Conservation (phyloP, 1,284 basidiomycete species). For the Cutaneotrichosporon mucoides region DNA sequence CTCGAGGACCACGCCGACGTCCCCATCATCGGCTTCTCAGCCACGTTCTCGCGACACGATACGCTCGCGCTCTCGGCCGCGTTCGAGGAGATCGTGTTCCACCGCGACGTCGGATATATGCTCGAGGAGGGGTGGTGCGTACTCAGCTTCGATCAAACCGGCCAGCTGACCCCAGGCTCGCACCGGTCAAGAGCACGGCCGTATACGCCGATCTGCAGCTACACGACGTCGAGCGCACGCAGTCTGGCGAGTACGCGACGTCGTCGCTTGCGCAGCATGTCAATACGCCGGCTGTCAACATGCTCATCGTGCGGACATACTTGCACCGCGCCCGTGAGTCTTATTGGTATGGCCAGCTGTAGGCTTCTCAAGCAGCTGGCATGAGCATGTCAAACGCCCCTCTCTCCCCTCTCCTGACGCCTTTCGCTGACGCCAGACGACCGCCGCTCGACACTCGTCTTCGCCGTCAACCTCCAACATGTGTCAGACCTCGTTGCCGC, state of each 20-base stretch:
- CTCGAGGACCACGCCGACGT: constrained; percentile 48
- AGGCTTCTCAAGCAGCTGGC: too few relatives aligned
- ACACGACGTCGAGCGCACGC: constrained; percentile 61
- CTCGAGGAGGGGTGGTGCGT: constrained; percentile 81
- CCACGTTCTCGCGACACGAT: constrained; percentile 90
- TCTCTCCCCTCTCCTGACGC: background rate
- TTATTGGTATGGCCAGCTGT: background rate
- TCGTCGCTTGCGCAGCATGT: constrained; percentile 71
- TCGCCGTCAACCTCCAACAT: constrained; percentile 82
- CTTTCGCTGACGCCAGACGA: constrained; percentile 46
- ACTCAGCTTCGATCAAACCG: background rate
- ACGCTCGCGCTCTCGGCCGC: constrained; percentile 82
- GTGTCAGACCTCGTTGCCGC: constrained; percentile 68
- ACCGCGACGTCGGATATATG: constrained; percentile 89
- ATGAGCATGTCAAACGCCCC: too few relatives aligned
- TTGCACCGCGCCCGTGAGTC: constrained; percentile 69
- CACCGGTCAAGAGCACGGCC: constrained; percentile 74
- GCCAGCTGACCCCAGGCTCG: constrained; percentile 59
- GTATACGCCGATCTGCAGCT: constrained; percentile 71
- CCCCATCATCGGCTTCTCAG: constrained; percentile 90
- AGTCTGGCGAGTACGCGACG: constrained; percentile 71
- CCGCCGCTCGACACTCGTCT: constrained; percentile 81
- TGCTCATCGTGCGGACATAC: constrained; percentile 73
- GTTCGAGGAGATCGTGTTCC: constrained; percentile 89
- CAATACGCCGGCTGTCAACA: constrained; percentile 71